A percentile compares a stretch with the other conserved stretches of the same genome.
Evolutionary conservation across 208 protist genomes (phyloP).

Genomic region (Histomonas meleagridis): DNA sequence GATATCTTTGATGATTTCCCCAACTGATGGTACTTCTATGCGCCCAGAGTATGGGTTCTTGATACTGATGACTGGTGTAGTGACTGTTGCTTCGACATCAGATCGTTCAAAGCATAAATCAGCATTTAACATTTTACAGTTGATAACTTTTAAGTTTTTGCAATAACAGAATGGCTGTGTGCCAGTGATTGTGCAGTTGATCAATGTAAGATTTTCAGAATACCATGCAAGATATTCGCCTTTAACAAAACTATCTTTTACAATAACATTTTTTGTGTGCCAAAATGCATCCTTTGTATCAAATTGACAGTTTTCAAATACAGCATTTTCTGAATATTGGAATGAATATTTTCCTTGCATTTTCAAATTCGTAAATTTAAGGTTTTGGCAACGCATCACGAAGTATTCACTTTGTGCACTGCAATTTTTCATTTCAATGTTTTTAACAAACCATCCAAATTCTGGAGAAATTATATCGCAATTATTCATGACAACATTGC

Average conservation of each 20-base stretch:
- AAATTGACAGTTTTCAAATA: neutral
- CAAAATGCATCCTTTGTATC: neutral
- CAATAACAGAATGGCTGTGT: conserved; percentile 11
- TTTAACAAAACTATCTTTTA: neutral
- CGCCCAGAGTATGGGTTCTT: neutral
- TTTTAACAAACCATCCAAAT: neutral
- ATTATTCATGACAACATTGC: neutral
- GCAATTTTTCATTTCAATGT: neutral
- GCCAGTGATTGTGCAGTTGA: neutral
- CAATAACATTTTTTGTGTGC: neutral
- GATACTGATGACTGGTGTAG: neutral
- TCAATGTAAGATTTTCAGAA: neutral
- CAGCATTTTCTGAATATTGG: neutral
- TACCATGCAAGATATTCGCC: conserved; percentile 17
- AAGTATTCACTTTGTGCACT: neutral
- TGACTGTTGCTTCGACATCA: too few relatives aligned
- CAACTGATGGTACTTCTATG: neutral
- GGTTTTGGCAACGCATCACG: neutral
- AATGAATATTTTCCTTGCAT: neutral
- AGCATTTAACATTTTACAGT: neutral
- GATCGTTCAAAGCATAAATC: neutral
- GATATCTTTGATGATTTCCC: neutral
- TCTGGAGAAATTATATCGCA: neutral
- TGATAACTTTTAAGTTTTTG: neutral
- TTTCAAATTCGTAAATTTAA: neutral